Base-by-base conservation (phyloP, 129 eudicot genomes). In the Flaveria linearis region DNA sequence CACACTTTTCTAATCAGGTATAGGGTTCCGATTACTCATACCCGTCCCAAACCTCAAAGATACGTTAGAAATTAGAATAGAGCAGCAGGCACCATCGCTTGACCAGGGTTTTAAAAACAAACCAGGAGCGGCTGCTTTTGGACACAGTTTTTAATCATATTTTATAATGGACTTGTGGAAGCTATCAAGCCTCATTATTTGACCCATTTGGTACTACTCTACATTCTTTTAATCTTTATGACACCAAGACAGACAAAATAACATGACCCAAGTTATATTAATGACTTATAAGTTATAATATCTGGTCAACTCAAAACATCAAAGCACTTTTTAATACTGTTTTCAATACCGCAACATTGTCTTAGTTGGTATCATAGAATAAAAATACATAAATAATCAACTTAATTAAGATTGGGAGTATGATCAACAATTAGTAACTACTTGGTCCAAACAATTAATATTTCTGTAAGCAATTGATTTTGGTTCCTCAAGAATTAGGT, bases 271-370 rank as follows among this genome's bases (percentile, higher is more conserved):
- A 53, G 33, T 23, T 12, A 25, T 36, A 67, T 17, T 7, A 53
- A n/a, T 25, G 33, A 10, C 68, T 13, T 17, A 9, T 33, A 14
- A 10, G 55, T 13, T 17, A 9, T 33, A 14, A 5, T 46, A 60
- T 63, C 63, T 79, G 23, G 73, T 80, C 84, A 80, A 78, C 68
- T 77, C 69, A 68, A 77, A 76, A 30, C 50, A 62, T 61, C 69
- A 57, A 73, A 73, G 23, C 67, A 20, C 17, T 39, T 72, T 55
- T 17, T 39, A 14, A 49, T 42, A 74, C 23, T 16, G 39, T 20
- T 16, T 46, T 26, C 69, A 74, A 33, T 2, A 13, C 47, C 11
- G 79, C 47, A 16, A 46, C 52, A 46, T 60, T 43, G 20, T 62
- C 12, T 23, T 9, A 45, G 45, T 43, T 73, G 43, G 56, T 79